Percentiles rank a stretch among this genome's conserved stretches.
phyloP scores from a whole-genome alignment of 2,329 filamentous ascomycete species.

The Apiospora koreana region DNA sequence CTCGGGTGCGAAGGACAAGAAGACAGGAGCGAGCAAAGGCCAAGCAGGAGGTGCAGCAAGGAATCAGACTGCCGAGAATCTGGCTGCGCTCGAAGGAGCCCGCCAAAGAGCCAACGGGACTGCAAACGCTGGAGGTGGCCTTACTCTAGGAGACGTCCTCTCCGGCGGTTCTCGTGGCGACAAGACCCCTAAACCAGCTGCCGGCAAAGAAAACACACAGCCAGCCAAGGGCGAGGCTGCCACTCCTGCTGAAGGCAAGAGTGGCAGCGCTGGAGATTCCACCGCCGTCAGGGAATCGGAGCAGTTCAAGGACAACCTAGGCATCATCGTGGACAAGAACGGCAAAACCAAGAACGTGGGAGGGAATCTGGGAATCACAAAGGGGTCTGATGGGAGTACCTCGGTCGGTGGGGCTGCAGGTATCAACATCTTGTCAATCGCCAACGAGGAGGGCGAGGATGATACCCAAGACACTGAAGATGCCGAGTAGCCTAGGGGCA shows the following conservation, averaged over 20 bases:
- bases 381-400: slow-evolving; percentile 22
- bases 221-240: slow-evolving; percentile 6
- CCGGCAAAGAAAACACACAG: background rate
- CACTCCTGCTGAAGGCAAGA: slow-evolving; percentile 1
- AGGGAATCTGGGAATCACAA: slow-evolving; percentile 24
- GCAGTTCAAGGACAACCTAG: slow-evolving; percentile 21
- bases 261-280: slow-evolving; percentile 15
- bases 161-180: background rate
- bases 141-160: background rate
- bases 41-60: background rate
- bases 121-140: background rate
- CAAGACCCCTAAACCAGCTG: background rate
- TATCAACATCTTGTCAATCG: slow-evolving; percentile 20
- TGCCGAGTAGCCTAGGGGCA: background rate
- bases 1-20: background rate
- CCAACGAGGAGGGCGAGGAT: background rate
- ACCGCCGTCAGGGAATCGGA: slow-evolving; percentile 19
- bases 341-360: slow-evolving; percentile 21
- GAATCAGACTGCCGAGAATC: background rate
- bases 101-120: background rate
- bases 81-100: background rate
- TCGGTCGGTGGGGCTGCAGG: slow-evolving; percentile 23
- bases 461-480: background rate
- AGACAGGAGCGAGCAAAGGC: background rate
- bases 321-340: slow-evolving; percentile 19